Evolutionary conservation across 2,329 filamentous ascomycete genomes (phyloP).

Genomic region (Colletotrichum neosansevieriae): DNA sequence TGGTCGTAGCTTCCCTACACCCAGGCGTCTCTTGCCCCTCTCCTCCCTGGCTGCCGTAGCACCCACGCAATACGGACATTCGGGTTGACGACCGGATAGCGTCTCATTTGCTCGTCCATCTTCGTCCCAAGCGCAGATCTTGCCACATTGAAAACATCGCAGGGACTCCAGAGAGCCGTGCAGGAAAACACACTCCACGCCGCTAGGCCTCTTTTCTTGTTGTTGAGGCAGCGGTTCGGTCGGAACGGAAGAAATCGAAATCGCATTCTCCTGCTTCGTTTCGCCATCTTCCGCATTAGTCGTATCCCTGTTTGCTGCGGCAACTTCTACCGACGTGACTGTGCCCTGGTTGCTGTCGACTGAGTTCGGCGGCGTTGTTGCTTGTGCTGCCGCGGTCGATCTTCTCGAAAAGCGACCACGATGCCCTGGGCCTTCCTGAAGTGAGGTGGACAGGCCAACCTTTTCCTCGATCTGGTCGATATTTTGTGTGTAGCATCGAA

Average conservation of each 20-base stretch:
- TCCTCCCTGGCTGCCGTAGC: slow-evolving; percentile 73
- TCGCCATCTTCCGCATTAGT: not conserved
- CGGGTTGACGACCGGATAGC: slow-evolving; percentile 73
- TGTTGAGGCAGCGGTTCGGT: not conserved
- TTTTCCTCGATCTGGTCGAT: slow-evolving; percentile 81
- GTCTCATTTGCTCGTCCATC: slow-evolving; percentile 66
- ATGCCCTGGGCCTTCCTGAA: slow-evolving; percentile 72
- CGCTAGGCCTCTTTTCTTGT: slow-evolving; percentile 43
- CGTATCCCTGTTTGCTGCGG: not conserved
- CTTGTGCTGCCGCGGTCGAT: slow-evolving; percentile 48
- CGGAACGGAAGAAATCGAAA: not conserved
- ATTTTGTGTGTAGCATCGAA: slow-evolving; percentile 81
- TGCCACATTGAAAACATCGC: slow-evolving; percentile 72
- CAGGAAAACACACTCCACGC: slow-evolving; percentile 76
- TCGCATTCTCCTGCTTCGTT: not conserved
- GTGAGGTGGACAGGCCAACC: slow-evolving; percentile 73
- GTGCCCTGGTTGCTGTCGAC: not conserved
- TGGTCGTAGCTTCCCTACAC: slow-evolving; percentile 75
- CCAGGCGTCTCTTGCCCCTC: slow-evolving; percentile 74
- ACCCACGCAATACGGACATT: slow-evolving; percentile 74
- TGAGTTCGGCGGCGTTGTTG: slow-evolving; percentile 22
- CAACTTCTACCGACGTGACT: not conserved
- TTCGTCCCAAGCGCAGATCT: slow-evolving; percentile 71
- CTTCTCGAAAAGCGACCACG: slow-evolving; percentile 69
- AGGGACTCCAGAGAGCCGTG: slow-evolving; percentile 76